A percentile compares a stretch with the other conserved stretches of the same genome.
These are phyloP conservation scores for Chlamydomonas incerta DNA, from an alignment of 139 green algal species.

Conservation along the genomic window DNA sequence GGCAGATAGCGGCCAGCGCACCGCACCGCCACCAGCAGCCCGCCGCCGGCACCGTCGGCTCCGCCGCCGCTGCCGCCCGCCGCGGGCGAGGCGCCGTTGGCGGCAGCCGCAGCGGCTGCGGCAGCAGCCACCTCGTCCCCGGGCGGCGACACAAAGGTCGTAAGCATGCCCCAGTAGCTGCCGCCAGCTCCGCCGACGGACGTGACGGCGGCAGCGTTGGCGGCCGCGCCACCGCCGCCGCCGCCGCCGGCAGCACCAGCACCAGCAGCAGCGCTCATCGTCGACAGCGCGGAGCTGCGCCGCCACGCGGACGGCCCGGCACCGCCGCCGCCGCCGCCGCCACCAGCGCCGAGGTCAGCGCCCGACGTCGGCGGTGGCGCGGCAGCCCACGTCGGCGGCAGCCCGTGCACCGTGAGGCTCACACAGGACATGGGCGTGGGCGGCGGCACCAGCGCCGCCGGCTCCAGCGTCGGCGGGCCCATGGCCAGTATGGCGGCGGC, in stretches of 20 bases:
- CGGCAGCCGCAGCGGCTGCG: no score
- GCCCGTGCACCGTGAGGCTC: neutral
- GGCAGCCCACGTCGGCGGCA: neutral
- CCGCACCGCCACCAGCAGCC: conserved; percentile 10
- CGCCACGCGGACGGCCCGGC: no score
- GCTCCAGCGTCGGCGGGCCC: neutral
- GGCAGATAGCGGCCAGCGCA: conserved; percentile 2
- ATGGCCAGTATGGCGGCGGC: neutral
- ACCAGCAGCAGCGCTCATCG: no score
- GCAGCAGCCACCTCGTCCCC: no score
- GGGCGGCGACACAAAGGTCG: no score
- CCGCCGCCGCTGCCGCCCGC: neutral
- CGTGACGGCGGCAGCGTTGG: no score
- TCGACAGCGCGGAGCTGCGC: neutral
- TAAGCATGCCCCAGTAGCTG: no score
- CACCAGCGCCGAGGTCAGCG: neutral
- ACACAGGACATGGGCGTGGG: neutral
- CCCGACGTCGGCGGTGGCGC: neutral
- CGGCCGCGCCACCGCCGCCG: no score
- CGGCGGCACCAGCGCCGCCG: conserved; percentile 1
- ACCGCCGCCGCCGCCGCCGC: neutral
- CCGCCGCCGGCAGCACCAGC: no score
- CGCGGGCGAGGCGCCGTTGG: no score
- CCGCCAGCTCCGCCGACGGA: no score
- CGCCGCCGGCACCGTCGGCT: neutral